A percentile compares a stretch with the other conserved stretches of the same genome.
phyloP scores from a whole-genome alignment of 1,284 basidiomycete species.

The Erythrobasidium hasegawianum region DNA sequence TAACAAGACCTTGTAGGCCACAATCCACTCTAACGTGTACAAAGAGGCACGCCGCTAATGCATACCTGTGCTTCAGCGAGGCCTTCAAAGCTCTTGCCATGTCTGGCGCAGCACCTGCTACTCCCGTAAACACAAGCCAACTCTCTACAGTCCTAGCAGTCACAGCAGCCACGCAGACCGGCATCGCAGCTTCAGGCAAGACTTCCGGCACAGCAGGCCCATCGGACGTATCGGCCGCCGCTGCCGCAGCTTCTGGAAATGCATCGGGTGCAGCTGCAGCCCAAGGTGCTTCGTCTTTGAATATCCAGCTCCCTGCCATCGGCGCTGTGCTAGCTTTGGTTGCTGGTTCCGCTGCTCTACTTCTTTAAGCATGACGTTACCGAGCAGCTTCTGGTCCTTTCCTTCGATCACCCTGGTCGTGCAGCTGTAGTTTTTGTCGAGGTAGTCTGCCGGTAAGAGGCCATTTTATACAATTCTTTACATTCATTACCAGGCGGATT shows the following conservation, averaged over 20 bases:
- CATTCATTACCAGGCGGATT: too few relatives aligned
- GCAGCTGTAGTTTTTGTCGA: too few relatives aligned
- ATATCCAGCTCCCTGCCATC: too few relatives aligned
- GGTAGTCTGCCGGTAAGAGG: too few relatives aligned
- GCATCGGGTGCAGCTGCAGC: too few relatives aligned
- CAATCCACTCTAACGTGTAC: slow-evolving; percentile 53
- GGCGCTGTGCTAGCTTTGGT: too few relatives aligned
- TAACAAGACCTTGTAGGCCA: slow-evolving; percentile 54
- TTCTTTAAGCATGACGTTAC: too few relatives aligned
- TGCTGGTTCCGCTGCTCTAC: too few relatives aligned
- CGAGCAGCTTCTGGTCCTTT: too few relatives aligned
- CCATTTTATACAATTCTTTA: too few relatives aligned
- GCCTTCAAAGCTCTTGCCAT: slow-evolving; percentile 27
- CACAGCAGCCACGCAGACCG: background rate
- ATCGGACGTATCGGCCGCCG: background rate
- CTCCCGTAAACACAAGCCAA: background rate
- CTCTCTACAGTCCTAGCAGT: background rate
- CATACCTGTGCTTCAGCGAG: slow-evolving; percentile 1
- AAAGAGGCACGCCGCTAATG: background rate
- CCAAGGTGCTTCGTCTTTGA: too few relatives aligned
- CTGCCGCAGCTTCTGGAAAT: background rate
- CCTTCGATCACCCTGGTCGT: too few relatives aligned
- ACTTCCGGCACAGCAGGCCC: background rate
- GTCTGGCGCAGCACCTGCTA: slow-evolving; percentile 1
- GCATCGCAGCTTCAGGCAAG: background rate